Base-by-base conservation (phyloP, 768 basidiomycete species). In the Suillus sp. region DNA sequence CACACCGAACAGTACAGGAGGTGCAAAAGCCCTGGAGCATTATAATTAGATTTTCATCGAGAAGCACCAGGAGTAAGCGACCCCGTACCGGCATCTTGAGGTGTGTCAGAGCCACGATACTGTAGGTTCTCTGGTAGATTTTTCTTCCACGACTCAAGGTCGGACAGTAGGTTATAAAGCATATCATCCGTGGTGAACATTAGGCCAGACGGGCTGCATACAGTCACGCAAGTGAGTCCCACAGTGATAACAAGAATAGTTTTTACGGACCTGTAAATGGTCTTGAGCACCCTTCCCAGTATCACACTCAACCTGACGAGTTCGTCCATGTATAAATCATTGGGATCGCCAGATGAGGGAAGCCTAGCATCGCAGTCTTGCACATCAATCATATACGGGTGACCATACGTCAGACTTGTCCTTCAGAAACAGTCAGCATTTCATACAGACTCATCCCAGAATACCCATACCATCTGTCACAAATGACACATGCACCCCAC, bases 361-460 rank as follows among this genome's bases (percentile, higher is more conserved):
- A 97, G 80, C 60, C 95, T 89, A 4, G 93, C 91, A 75, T 99
- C 96, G 75, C 97, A 99, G 75, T 99, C 97, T 67, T 91, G 88
- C 2, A 99, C 86, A 74, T 98, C 96, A 65, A 99, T 96, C 91
- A 96, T 93, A 73, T 89, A 91, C 3, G 96, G 96, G 67, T 95
- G 92, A 0, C 96, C 96, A 69, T 95, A 93, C 27, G 93, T 89
- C 42, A 95, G 80, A 71, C 92, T 93, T 61, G 89, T 85, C 93
- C 92, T 93, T 70, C 20, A 59, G 62, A 54, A 37, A 51, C 60
- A 56, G 71, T 25, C 63, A 60, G 50, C 40, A 4, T 64, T 42
- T 11, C 53, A 37, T 38, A 47, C 37, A 42, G 4, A 25, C 30
- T 34, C 58, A 65, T 67, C 61, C 35, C 13, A 50, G 7, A 20